Conservation (phyloP, 148 eudicot genomes). For the Rhododendron griersonianum region DNA sequence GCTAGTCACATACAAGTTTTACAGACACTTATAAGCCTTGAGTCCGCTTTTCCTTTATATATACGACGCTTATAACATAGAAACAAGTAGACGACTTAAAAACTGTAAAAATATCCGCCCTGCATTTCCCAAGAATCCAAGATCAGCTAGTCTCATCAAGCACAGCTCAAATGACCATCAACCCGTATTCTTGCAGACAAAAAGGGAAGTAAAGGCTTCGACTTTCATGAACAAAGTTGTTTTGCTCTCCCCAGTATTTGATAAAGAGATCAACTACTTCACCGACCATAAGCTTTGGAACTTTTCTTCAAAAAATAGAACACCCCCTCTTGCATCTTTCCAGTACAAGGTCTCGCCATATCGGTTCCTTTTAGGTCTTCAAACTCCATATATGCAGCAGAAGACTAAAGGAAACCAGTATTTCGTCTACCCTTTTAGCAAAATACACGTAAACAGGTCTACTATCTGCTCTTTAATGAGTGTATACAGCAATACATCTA, state of each 20-base stretch:
- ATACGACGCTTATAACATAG: background rate
- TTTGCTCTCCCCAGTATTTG: background rate
- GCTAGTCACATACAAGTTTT: background rate
- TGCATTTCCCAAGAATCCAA: background rate
- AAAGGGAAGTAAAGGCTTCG: background rate
- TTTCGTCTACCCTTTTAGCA: background rate
- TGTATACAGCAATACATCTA: background rate
- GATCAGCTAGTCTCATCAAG: background rate
- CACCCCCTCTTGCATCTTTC: background rate
- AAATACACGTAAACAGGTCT: background rate
- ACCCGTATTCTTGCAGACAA: background rate
- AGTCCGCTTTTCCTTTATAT: background rate
- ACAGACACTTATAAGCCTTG: background rate
- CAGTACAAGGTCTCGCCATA: background rate
- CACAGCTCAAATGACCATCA: background rate
- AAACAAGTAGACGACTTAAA: background rate
- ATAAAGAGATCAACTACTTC: background rate
- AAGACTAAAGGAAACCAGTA: background rate
- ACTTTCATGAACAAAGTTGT: background rate
- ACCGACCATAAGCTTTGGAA: too few relatives aligned
- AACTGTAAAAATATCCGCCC: background rate
- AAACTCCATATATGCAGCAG: background rate
- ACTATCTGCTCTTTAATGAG: background rate
- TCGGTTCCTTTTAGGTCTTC: background rate
- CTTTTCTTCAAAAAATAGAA: too few relatives aligned